Percentiles rank a stretch among this genome's conserved stretches.
These are phyloP conservation scores for Arxiozyma bovina DNA, from an alignment of 1,139 yeast species.

Conservation along the genomic window DNA sequence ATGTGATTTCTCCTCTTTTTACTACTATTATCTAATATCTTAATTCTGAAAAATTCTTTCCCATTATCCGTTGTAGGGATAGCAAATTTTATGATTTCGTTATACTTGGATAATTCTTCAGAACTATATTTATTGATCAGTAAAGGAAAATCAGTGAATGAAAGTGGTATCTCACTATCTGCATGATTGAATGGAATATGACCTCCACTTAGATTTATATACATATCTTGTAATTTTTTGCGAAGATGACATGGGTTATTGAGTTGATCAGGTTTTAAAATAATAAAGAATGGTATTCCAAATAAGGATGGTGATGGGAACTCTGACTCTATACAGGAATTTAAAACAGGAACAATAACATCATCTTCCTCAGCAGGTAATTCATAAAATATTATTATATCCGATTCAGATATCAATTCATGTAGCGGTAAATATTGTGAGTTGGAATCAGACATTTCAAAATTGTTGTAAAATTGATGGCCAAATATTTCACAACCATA, in stretches of 20 bases:
- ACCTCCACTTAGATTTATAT: slow-evolving; percentile 35
- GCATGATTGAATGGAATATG: slow-evolving; percentile 20
- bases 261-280: slow-evolving; percentile 42
- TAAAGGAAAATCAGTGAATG: slow-evolving; percentile 16
- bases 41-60: slow-evolving; percentile 37
- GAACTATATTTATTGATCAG: slow-evolving; percentile 17
- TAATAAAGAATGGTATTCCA: slow-evolving; percentile 70
- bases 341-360: slow-evolving; percentile 61
- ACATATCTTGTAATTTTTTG: slow-evolving; percentile 43
- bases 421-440: slow-evolving; percentile 57
- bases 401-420: slow-evolving; percentile 57
- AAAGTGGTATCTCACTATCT: slow-evolving; percentile 1
- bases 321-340: slow-evolving; percentile 41
- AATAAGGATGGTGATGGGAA: slow-evolving; percentile 37
- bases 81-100: slow-evolving; percentile 13
- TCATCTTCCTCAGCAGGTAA: slow-evolving; percentile 38
- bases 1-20: not conserved
- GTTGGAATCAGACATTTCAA: slow-evolving; percentile 51
- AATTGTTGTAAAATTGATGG: slow-evolving; percentile 59
- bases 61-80: slow-evolving; percentile 10
- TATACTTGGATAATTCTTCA: slow-evolving; percentile 9
- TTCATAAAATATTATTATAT: slow-evolving; percentile 63
- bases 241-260: slow-evolving; percentile 48
- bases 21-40: slow-evolving; percentile 24
- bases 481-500: slow-evolving; percentile 66